Percentiles rank a stretch among this genome's conserved stretches.
These are phyloP conservation scores for Francoa sonchifolia DNA, from an alignment of 441 rosid genomes.

Conservation along the genomic window DNA sequence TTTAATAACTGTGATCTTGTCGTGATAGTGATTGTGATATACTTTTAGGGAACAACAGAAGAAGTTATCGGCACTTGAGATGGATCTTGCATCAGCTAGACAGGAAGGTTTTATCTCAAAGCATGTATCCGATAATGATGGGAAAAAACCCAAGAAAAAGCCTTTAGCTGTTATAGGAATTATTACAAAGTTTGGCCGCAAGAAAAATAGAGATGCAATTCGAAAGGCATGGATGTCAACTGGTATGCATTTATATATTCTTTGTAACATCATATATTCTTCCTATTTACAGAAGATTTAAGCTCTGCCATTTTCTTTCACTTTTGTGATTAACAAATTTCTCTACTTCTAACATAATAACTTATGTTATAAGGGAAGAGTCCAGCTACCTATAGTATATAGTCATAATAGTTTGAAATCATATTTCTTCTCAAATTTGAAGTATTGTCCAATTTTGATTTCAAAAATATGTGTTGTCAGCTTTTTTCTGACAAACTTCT, in stretches of 20 bases:
- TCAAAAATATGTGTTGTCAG: background rate
- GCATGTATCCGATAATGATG: constrained; percentile 2
- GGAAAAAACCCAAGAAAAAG: constrained; percentile 5
- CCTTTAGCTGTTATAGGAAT: constrained; percentile 8
- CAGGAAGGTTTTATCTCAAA: constrained; percentile 10
- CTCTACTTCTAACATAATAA: too few relatives aligned
- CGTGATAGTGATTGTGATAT: constrained; percentile 4
- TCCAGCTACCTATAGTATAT: too few relatives aligned
- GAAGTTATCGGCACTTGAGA: constrained; percentile 12
- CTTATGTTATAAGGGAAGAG: too few relatives aligned
- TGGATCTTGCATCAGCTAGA: constrained; percentile 10
- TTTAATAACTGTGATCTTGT: background rate
- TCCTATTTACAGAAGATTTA: too few relatives aligned
- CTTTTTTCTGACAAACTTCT: background rate
- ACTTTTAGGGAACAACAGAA: constrained; percentile 17
- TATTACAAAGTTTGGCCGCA: constrained; percentile 12
- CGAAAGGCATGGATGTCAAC: constrained; percentile 17
- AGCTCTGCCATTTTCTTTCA: too few relatives aligned
- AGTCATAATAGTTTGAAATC: too few relatives aligned
- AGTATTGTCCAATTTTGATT: background rate
- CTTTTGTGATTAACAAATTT: too few relatives aligned
- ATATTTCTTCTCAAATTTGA: background rate
- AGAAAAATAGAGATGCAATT: constrained; percentile 16
- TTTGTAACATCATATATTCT: too few relatives aligned
- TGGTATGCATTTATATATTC: background rate